These are phyloP conservation scores for Moricandia arvensis DNA, from an alignment of 345 rosid species.

Conservation along the genomic window DNA sequence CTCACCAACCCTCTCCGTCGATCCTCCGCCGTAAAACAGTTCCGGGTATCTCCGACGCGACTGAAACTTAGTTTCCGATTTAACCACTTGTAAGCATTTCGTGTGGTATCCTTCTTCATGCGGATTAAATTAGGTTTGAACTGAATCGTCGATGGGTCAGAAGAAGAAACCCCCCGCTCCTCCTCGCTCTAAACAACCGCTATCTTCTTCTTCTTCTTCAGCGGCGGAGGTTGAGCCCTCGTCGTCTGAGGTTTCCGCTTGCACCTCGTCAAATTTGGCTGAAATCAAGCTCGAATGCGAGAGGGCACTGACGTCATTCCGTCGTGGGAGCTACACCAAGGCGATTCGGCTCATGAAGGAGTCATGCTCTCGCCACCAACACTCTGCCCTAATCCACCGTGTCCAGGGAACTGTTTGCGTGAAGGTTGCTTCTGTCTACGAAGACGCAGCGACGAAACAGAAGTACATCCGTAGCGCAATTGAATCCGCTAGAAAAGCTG, in stretches of 20 bases:
- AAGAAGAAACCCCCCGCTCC: conserved; percentile 60
- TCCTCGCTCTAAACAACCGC: conserved; percentile 55
- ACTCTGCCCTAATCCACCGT: conserved; percentile 64
- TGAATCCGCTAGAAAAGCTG: conserved; percentile 71
- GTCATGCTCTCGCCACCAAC: conserved; percentile 52
- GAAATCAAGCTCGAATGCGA: conserved; percentile 74
- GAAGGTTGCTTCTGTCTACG: conserved; percentile 71
- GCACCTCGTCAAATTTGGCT: conserved; percentile 11
- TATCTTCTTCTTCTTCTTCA: too few relatives aligned
- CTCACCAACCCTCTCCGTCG: conserved; percentile 44
- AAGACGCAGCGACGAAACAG: conserved; percentile 69
- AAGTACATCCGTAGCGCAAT: conserved; percentile 66
- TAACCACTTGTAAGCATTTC: background rate
- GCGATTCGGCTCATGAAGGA: conserved; percentile 88
- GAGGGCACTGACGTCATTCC: conserved; percentile 80
- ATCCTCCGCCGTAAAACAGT: conserved; percentile 11
- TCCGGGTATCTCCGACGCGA: background rate
- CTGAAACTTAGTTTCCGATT: conserved; percentile 18
- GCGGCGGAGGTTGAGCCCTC: background rate
- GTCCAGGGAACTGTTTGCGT: conserved; percentile 78
- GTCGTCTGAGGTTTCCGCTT: conserved; percentile 26
- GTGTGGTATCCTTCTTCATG: conserved; percentile 37
- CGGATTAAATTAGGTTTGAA: conserved; percentile 36
- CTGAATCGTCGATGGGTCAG: conserved; percentile 64
- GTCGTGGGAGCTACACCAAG: conserved; percentile 84